phyloP scores from a whole-genome alignment of 2,329 filamentous ascomycete genomes.

The Mycosphaerella sp. region DNA sequence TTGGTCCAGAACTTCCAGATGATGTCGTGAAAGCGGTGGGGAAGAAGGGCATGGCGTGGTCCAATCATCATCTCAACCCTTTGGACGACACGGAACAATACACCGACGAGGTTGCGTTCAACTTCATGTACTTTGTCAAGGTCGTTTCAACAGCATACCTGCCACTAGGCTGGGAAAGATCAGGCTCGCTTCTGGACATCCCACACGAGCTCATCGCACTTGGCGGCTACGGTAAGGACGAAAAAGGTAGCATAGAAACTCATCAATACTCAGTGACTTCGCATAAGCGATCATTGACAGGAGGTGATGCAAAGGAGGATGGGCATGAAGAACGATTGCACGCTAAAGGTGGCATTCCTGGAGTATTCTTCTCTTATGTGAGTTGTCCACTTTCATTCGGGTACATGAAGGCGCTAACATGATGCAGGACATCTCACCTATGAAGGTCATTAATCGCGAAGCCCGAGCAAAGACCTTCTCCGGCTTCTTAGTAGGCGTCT shows the following conservation, averaged over 20 bases:
- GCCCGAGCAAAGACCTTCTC: slow-evolving; percentile 82
- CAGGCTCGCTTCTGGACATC: slow-evolving; percentile 35
- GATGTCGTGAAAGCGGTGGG: slow-evolving; percentile 60
- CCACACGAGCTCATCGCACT: slow-evolving; percentile 53
- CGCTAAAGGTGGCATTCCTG: slow-evolving; percentile 84
- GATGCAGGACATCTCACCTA: slow-evolving; percentile 77
- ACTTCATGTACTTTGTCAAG: slow-evolving; percentile 99
- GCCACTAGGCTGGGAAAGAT: slow-evolving; percentile 78
- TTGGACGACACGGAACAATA: slow-evolving; percentile 73
- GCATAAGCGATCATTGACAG: slow-evolving; percentile 80
- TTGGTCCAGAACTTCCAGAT: slow-evolving; percentile 84
- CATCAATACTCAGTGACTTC: slow-evolving; percentile 98
- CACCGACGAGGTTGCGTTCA: slow-evolving; percentile 77
- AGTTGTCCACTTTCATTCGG: slow-evolving; percentile 38
- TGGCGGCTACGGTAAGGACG: slow-evolving; percentile 60
- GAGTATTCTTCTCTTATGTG: slow-evolving; percentile 97
- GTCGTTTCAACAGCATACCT: slow-evolving; percentile 95
- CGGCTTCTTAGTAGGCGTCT: slow-evolving; percentile 88
- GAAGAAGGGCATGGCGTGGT: slow-evolving; percentile 58
- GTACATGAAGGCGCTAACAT: not conserved
- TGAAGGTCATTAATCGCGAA: slow-evolving; percentile 99
- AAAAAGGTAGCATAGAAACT: slow-evolving; percentile 78
- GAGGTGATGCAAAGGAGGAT: slow-evolving; percentile 77
- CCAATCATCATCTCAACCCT: slow-evolving; percentile 86
- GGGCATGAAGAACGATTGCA: slow-evolving; percentile 91